Evolutionary conservation across 2,329 filamentous ascomycete species (phyloP), one percentile per base, ranked within the genome.

Genomic region (Diplodia mutila): DNA sequence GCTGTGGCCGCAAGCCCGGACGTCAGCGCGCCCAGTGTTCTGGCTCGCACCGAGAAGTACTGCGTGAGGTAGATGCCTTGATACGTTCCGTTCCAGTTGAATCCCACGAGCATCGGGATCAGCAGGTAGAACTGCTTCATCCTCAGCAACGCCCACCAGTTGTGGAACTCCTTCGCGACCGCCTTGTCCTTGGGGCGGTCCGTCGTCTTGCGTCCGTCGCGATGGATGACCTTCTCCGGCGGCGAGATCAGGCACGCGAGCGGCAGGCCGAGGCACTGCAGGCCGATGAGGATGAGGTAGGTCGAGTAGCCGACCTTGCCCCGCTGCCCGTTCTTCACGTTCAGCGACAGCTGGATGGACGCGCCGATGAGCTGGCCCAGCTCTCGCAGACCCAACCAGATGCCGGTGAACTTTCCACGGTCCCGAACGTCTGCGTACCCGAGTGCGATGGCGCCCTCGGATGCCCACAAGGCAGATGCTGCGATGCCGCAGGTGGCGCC

Each of bases 311-410:
- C 79, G 16, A 84, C 81, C 67, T 83, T 83, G 27, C 83, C 83
- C 16, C 76, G 72, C 21, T 81, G 71, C 8, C 78, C 79, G 16
- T 78, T 76, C 4, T 79, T 77, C 66, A 80, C 77, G 52, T 86
- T 86, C n/a, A 86, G 76, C 0, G 80, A 83, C 0, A 86, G 78
- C 25, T 84, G 82, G 32, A 86, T 85, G 0, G 84, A 82, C 3
- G 82, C 79, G 2, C 84, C 84, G 66, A 86, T 83, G 21, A 86
- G 79, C 67, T 85, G 84, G 0, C 85, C 85, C 6, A 85, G 78
- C 68, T 85, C 83, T 5, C 84, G 80, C 7, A 85, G 80, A 11
- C 83, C 82, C 3, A 86, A 81, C 84, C 84, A 86, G 42, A 85
- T 85, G 1, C 51, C 51, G 9, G 48, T 65, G 49, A 53, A 65